Conservation (phyloP, 2,329 filamentous ascomycete genomes). For the Neurospora sp. region DNA sequence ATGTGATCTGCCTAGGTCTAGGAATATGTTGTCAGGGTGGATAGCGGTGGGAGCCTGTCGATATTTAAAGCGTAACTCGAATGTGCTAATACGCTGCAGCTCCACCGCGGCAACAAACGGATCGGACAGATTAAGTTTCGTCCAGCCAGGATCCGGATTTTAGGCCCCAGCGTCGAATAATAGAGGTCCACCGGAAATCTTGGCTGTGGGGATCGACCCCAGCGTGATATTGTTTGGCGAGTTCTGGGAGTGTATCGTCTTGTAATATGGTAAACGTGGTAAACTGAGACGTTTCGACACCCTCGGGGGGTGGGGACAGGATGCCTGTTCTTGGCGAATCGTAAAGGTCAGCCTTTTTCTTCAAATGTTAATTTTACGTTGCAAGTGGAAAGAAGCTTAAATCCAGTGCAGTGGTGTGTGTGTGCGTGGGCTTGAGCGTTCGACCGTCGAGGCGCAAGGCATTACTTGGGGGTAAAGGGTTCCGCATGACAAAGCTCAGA, state of each 20-base stretch:
- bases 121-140: neutral
- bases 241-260: neutral
- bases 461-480: neutral
- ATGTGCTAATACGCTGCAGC: neutral
- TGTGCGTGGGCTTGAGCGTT: conserved; percentile 2
- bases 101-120: neutral
- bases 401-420: conserved; percentile 4
- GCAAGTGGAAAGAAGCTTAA: conserved; percentile 13
- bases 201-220: neutral
- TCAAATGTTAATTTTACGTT: conserved; percentile 2
- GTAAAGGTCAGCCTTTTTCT: conserved; percentile 11
- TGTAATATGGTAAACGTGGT: neutral
- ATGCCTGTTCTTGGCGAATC: conserved; percentile 7
- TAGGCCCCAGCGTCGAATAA: neutral
- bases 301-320: conserved; percentile 5
- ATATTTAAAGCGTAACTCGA: neutral
- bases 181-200: neutral
- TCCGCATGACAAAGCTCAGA: conserved; percentile 2
- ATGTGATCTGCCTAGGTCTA: neutral
- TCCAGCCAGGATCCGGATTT: neutral
- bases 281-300: conserved; percentile 14
- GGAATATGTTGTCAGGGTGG: neutral
- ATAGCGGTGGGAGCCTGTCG: neutral
- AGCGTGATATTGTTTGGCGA: neutral
- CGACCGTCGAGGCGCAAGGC: neutral